These are phyloP conservation scores for Maudiozyma serrabonitensis DNA, from an alignment of 805 yeast species.

Conservation along the genomic window DNA sequence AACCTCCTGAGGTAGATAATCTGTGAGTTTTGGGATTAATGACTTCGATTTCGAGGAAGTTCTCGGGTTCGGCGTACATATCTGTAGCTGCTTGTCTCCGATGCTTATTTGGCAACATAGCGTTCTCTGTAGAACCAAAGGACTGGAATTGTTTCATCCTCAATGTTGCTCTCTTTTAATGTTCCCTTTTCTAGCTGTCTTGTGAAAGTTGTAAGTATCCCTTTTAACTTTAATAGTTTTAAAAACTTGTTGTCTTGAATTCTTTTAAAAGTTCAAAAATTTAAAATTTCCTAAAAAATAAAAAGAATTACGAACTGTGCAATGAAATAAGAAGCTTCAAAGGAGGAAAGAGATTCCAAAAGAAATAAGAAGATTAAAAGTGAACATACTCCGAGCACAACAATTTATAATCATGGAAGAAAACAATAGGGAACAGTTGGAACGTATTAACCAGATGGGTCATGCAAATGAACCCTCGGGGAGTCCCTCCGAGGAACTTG, in stretches of 20 bases:
- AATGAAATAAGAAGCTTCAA: no score
- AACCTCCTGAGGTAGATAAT: background rate
- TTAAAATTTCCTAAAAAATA: no score
- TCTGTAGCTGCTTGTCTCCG: conserved; percentile 62
- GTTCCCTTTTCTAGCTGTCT: no score
- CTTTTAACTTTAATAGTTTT: no score
- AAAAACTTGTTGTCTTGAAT: no score
- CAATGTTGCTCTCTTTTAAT: no score
- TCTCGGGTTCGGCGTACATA: conserved; percentile 89
- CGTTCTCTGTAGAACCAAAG: conserved; percentile 21
- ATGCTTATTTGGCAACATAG: conserved; percentile 17
- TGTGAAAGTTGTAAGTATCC: no score
- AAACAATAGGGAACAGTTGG: background rate
- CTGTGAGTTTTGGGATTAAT: conserved; percentile 27
- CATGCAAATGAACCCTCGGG: background rate
- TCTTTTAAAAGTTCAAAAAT: no score
- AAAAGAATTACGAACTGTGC: no score
- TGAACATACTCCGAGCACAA: background rate
- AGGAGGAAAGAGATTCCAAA: no score
- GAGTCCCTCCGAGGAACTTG: background rate
- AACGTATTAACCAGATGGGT: background rate
- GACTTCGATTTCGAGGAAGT: conserved; percentile 86
- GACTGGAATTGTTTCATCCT: conserved; percentile 15
- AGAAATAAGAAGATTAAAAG: background rate
- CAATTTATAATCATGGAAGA: background rate